Conservation (phyloP, 108 stramenopile species). For the Parietichytrium sp. region DNA sequence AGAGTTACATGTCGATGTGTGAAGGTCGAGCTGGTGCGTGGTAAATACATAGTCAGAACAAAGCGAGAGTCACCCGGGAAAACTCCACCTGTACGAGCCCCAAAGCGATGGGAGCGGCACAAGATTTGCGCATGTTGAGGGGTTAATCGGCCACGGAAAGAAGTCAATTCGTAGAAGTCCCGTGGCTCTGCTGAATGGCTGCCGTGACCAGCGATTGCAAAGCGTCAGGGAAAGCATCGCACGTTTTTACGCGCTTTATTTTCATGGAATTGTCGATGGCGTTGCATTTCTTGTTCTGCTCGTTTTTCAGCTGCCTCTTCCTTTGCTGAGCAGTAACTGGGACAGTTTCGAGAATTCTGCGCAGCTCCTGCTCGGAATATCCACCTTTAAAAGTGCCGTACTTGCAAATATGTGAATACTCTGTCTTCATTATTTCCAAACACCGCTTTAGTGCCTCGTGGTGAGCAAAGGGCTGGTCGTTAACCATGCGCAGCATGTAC, state of each 20-base stretch:
- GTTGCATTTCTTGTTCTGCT: background rate
- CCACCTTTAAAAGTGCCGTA: background rate
- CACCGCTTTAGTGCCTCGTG: background rate
- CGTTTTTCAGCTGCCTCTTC: background rate
- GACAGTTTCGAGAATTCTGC: background rate
- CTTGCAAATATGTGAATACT: background rate
- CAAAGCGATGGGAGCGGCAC: background rate
- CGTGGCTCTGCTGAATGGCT: background rate
- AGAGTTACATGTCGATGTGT: too few relatives aligned
- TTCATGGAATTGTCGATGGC: background rate
- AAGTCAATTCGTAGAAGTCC: background rate
- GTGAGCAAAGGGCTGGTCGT: slow-evolving; percentile 27
- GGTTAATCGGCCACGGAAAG: background rate
- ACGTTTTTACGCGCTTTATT: too few relatives aligned
- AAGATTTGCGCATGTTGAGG: background rate
- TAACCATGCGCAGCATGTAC: slow-evolving; percentile 66
- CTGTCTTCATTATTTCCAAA: background rate
- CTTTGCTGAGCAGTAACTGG: background rate
- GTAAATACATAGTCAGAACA: too few relatives aligned
- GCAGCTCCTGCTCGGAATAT: background rate
- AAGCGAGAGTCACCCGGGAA: too few relatives aligned
- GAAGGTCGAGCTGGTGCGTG: too few relatives aligned
- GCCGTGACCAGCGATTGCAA: background rate
- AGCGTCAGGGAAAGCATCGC: too few relatives aligned
- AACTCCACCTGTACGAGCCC: too few relatives aligned